These are phyloP conservation scores for Sugiyamaella castrensis DNA, from an alignment of 1,139 yeast genomes.

Conservation along the genomic window DNA sequence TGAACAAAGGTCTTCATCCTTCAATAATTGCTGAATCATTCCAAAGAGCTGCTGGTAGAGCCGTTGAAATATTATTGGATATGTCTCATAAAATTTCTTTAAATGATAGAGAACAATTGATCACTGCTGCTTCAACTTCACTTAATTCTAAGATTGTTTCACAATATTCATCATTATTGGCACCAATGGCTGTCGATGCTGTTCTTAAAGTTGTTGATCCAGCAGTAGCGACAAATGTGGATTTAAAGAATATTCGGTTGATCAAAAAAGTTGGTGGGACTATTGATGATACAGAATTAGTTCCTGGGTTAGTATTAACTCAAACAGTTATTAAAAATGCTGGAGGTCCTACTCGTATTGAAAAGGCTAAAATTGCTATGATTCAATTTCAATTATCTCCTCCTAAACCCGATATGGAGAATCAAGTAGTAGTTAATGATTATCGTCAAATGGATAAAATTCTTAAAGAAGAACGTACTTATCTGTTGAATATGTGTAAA, in stretches of 20 bases:
- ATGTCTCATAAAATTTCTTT: slow-evolving; percentile 80
- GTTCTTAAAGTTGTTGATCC: slow-evolving; percentile 71
- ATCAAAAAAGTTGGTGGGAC: slow-evolving; percentile 97
- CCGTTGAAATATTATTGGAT: slow-evolving; percentile 78
- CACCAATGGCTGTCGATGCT: slow-evolving; percentile 94
- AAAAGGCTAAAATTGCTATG: slow-evolving; percentile 88
- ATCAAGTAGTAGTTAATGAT: slow-evolving; percentile 94
- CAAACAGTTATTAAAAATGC: slow-evolving; percentile 87
- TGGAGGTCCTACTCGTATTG: slow-evolving; percentile 95
- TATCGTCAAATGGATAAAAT: slow-evolving; percentile 99
- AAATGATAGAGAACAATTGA: slow-evolving; percentile 72
- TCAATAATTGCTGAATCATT: slow-evolving; percentile 92
- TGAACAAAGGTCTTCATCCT: slow-evolving; percentile 93
- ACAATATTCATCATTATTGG: slow-evolving; percentile 77
- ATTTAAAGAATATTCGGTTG: slow-evolving; percentile 80
- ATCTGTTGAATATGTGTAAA: slow-evolving; percentile 88
- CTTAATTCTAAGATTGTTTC: slow-evolving; percentile 92
- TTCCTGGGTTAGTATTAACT: slow-evolving; percentile 90
- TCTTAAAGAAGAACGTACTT: slow-evolving; percentile 94
- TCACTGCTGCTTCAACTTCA: slow-evolving; percentile 93
- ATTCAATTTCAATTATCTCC: slow-evolving; percentile 97
- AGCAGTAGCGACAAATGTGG: slow-evolving; percentile 64
- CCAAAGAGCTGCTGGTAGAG: slow-evolving; percentile 85
- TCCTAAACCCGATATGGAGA: slow-evolving; percentile 98
- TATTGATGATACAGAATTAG: slow-evolving; percentile 90